Conservation (phyloP, 192 early-diverging fungal species). For the Backusella tuberculispora region DNA sequence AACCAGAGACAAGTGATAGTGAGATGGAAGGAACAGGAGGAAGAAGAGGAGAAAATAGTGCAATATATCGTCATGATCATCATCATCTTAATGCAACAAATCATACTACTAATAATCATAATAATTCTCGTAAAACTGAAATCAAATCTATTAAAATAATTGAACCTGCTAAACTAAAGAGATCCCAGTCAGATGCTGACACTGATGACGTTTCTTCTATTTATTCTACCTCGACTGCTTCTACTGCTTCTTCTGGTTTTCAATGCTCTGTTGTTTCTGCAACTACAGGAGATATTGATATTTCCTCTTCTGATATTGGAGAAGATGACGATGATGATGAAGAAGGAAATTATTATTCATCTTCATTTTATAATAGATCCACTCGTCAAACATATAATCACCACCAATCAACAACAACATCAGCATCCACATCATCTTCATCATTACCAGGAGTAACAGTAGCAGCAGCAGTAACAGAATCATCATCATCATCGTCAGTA, state of each 20-base stretch:
- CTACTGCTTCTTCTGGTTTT: slow-evolving; percentile 8
- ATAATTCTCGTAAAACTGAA: neutral
- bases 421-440: too few species aligned
- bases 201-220: slow-evolving; percentile 21
- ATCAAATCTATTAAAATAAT: slow-evolving; percentile 24
- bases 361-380: neutral
- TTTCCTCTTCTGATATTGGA: neutral
- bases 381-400: neutral
- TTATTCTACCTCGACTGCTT: slow-evolving; percentile 16
- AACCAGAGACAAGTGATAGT: slow-evolving; percentile 14
- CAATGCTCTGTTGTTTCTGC: neutral
- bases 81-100: too few species aligned
- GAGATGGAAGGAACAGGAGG: neutral
- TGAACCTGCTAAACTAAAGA: slow-evolving; percentile 25
- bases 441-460: too few species aligned
- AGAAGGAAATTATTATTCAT: neutral
- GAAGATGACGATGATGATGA: neutral
- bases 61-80: neutral
- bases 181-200: slow-evolving; percentile 24
- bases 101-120: slow-evolving; percentile 4
- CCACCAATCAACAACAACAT: too few species aligned
- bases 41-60: neutral
- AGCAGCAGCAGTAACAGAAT: neutral
- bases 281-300: neutral
- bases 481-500: neutral